Evolutionary conservation across 345 rosid genomes (phyloP).

Genomic region (Raphanus sativus): DNA sequence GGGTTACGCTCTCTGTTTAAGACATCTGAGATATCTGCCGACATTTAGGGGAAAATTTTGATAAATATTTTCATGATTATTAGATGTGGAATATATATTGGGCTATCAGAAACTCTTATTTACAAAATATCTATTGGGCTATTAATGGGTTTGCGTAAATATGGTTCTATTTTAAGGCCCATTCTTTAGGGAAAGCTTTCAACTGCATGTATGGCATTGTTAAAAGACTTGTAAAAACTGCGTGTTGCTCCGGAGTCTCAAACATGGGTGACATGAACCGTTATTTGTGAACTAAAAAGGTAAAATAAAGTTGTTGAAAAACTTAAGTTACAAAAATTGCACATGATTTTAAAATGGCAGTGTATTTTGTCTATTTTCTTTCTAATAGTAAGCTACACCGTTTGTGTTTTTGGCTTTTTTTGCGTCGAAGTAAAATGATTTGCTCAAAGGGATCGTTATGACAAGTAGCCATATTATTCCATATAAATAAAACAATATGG

Average conservation of each 20-base stretch:
- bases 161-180: background rate
- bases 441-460: background rate
- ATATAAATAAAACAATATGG: background rate
- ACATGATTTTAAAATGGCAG: background rate
- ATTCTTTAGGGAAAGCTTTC: background rate
- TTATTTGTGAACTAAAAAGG: background rate
- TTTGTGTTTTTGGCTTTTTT: slow-evolving; percentile 4
- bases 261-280: slow-evolving; percentile 11
- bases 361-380: background rate
- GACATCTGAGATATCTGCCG: background rate
- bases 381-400: background rate
- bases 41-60: background rate
- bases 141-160: background rate
- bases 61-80: background rate
- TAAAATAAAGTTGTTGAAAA: too few species aligned
- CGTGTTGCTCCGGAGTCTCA: background rate
- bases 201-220: slow-evolving; percentile 1
- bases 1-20: background rate
- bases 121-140: background rate
- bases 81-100: background rate
- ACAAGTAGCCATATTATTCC: background rate
- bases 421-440: background rate
- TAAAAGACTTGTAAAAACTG: background rate
- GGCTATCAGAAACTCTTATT: background rate
- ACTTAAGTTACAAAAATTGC: too few species aligned